Base-by-base conservation (phyloP, 441 rosid genomes). In the Adansonia madagascariensis region DNA sequence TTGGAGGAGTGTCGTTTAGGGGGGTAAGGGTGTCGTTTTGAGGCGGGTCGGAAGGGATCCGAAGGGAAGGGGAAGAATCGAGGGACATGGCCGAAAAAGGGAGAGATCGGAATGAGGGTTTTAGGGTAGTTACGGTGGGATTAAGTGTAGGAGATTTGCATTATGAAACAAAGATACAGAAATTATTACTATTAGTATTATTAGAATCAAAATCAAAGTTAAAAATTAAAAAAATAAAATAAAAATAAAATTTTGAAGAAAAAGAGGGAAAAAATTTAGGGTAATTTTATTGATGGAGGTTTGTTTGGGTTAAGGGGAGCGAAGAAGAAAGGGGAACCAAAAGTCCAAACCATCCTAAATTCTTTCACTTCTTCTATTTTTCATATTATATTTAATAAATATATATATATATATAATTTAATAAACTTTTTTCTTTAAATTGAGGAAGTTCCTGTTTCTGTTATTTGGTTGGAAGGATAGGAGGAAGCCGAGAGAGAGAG, bases 21-120 rank as follows among this genome's bases (percentile, higher is more conserved):
- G 68, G 18, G 49, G 62, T 72, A 24, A 80, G 85, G 69, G 82
- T 70, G 79, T 81, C 83, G 79, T 83, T 74, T 61, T 46, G 80
- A 60, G 76, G 75, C 24, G 68, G 81, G 73, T 83, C 80, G 77
- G 74, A 79, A 50, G 91, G 84, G 93, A 89, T 89, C 90, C 89
- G 90, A 61, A 83, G 78, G 82, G 92, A 74, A 65, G 89, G 84
- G 79, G 91, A 79, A 59, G 91, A 87, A 66, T 86, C 92, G 56
- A 80, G 82, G 69, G 89, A 84, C 91, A 90, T 87, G 82, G 81
- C 59, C 27, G 1, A 27, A 27, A 73, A 84, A 87, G 88, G 88
- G 85, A 88, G 84, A 82, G 81, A 82, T 72, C 75, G 64, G 64
- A 57, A 18, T 11, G 31, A 71, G 50, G 85, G 86, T 80, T 78